Conservation (phyloP, 257 asterid species). For the Paulownia fortunei region DNA sequence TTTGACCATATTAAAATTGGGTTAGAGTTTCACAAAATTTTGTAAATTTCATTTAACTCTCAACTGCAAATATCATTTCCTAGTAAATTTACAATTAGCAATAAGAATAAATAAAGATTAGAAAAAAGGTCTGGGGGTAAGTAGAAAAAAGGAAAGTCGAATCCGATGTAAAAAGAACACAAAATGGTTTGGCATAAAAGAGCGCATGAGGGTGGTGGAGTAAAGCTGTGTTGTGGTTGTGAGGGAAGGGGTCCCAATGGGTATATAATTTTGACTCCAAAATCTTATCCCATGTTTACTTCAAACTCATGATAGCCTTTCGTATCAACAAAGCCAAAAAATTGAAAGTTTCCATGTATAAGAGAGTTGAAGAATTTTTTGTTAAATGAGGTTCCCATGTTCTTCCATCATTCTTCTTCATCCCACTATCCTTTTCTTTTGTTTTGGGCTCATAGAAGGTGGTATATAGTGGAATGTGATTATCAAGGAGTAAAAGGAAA, state of each 20-base stretch:
- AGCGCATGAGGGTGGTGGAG: background rate
- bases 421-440: background rate
- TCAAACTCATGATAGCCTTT: background rate
- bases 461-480: constrained; percentile 13
- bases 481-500: background rate
- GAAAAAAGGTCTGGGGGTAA: background rate
- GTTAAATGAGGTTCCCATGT: background rate
- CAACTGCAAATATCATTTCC: background rate
- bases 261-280: background rate
- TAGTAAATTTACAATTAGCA: background rate
- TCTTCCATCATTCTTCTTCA: background rate
- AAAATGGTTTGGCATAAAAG: constrained; percentile 5
- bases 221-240: background rate
- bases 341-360: background rate
- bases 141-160: background rate
- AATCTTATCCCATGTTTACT: background rate
- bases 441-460: background rate
- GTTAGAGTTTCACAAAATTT: background rate
- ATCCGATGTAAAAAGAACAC: constrained; percentile 15
- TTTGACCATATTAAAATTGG: no score
- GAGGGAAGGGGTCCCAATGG: background rate
- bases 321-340: background rate
- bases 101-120: background rate
- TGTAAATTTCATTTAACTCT: background rate
- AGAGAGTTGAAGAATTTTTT: background rate